Evolutionary conservation across 371 early-diverging fungal species (phyloP).

Genomic region (Rhizopus stolonifer): DNA sequence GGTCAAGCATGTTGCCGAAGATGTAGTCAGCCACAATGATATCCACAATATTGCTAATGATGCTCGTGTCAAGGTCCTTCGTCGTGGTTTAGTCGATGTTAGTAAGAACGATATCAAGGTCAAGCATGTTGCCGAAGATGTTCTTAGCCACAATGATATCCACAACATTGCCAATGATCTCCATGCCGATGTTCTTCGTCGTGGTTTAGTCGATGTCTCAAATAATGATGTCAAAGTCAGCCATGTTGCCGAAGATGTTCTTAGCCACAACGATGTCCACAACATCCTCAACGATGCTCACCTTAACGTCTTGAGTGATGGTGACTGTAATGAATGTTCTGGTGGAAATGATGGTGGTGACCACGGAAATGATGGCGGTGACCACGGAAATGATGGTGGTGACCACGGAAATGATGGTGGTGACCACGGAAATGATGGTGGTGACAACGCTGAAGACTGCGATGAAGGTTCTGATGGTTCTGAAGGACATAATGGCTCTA

Average conservation of each 20-base stretch:
- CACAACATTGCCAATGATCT: background rate
- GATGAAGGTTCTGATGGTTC: background rate
- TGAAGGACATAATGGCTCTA: background rate
- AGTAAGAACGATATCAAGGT: conserved; percentile 2
- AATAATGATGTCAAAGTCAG: background rate
- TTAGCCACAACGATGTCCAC: too few relatives aligned
- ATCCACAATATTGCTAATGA: background rate
- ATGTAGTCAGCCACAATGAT: background rate
- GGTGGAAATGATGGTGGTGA: background rate
- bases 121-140: background rate
- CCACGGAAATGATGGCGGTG: conserved; percentile 1
- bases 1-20: background rate
- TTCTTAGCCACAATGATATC: too few relatives aligned
- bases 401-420: conserved; percentile 1
- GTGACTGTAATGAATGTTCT: background rate
- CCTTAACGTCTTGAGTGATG: background rate
- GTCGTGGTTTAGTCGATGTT: background rate
- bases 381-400: background rate
- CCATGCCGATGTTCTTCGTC: background rate
- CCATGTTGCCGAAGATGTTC: too few relatives aligned
- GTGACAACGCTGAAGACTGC: conserved; percentile 8
- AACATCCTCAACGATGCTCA: too few relatives aligned
- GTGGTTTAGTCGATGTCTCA: background rate
- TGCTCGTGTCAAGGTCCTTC: conserved; percentile 1
- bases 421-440: conserved; percentile 1